phyloP scores from a whole-genome alignment of 164 flowering plant species.

The Saururus chinensis region DNA sequence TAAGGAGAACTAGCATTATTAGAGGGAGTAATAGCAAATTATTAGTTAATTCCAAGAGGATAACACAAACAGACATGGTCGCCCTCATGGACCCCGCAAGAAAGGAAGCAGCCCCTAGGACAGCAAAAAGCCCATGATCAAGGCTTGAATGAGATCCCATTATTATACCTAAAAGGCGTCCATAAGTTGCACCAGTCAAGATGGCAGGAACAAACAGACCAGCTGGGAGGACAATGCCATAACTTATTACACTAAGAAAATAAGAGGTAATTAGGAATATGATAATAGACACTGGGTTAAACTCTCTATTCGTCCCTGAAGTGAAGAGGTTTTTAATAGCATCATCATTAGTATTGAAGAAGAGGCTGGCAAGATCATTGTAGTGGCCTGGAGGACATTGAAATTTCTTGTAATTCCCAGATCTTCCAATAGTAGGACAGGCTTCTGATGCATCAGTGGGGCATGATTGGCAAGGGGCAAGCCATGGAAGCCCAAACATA shows the following conservation, averaged over 20 bases:
- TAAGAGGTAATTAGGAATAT: conserved; percentile 61
- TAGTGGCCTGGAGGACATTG: conserved; percentile 78
- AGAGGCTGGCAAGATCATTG: conserved; percentile 92
- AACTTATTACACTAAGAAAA: conserved; percentile 65
- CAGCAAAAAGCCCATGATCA: conserved; percentile 77
- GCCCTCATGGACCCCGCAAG: conserved; percentile 91
- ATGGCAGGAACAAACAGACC: conserved; percentile 90
- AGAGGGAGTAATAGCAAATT: conserved; percentile 71
- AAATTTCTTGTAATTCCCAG: conserved; percentile 88
- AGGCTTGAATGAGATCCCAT: conserved; percentile 47
- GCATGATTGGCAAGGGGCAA: conserved; percentile 70
- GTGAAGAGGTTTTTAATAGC: conserved; percentile 85
- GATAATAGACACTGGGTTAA: conserved; percentile 43
- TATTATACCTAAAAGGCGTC: conserved; percentile 73
- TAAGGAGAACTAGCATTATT: conserved; percentile 78
- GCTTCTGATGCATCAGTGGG: conserved; percentile 54
- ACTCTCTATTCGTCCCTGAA: conserved; percentile 55
- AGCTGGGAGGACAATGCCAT: conserved; percentile 68
- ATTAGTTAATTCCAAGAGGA: conserved; percentile 74
- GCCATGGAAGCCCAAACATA: conserved; percentile 83
- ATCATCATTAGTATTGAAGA: conserved; percentile 90
- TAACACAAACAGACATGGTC: conserved; percentile 82
- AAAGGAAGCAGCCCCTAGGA: conserved; percentile 84
- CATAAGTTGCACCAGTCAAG: conserved; percentile 80
- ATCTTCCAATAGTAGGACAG: conserved; percentile 89